Evolutionary conservation across 1,284 basidiomycete species (phyloP).

Genomic region (Cystobasidium sp.): DNA sequence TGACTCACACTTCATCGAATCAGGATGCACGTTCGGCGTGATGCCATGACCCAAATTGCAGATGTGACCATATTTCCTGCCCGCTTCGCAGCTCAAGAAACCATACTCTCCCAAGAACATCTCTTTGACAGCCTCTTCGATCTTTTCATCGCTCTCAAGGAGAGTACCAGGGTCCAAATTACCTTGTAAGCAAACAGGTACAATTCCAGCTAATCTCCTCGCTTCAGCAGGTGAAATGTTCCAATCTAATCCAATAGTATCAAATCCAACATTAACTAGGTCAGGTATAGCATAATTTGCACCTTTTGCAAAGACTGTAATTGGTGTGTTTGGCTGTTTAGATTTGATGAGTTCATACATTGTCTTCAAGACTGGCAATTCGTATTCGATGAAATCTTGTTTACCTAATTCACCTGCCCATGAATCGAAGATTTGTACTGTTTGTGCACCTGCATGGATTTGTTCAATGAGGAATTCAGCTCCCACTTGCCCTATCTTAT

Average conservation of each 20-base stretch:
- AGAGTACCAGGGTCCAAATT: conserved; percentile 91
- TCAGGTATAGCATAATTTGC: conserved; percentile 64
- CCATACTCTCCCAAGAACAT: conserved; percentile 67
- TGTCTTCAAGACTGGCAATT: conserved; percentile 62
- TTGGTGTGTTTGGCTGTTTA: conserved; percentile 65
- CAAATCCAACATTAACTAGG: conserved; percentile 68
- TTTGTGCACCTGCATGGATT: conserved; percentile 86
- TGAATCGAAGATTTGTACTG: conserved; percentile 94
- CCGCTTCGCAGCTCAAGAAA: conserved; percentile 66
- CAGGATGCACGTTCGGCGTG: conserved; percentile 90
- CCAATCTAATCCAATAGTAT: conserved; percentile 89
- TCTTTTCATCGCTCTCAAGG: conserved; percentile 84
- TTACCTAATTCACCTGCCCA: conserved; percentile 89
- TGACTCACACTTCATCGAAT: conserved; percentile 72
- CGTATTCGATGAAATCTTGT: conserved; percentile 77
- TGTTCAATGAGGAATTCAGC: conserved; percentile 87
- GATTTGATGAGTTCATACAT: conserved; percentile 15
- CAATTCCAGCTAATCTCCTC: conserved; percentile 64
- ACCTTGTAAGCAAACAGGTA: conserved; percentile 79
- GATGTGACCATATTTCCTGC: conserved; percentile 75
- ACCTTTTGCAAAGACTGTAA: conserved; percentile 91
- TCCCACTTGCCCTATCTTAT: conserved; percentile 79
- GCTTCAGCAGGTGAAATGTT: conserved; percentile 75
- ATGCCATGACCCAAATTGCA: conserved; percentile 97
- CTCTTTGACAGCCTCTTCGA: conserved; percentile 81